Evolutionary conservation across 495 filamentous ascomycete species (phyloP), one percentile per base, ranked within the genome.

Genomic region (Aspergillus bridgeri): DNA sequence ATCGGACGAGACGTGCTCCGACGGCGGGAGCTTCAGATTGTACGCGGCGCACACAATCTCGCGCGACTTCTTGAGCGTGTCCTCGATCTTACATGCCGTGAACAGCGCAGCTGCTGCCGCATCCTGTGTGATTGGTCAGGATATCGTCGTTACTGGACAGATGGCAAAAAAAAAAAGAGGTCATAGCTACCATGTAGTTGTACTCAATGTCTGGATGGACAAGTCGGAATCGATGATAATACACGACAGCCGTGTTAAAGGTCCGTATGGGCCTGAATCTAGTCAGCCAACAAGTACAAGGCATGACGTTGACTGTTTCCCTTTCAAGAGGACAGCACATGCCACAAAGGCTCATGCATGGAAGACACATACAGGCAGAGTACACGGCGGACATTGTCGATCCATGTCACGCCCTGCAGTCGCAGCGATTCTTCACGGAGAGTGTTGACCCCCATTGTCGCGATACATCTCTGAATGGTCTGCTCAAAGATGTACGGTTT

Each of bases 11-110:
- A 92, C 80, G 56, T 86, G 84, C 58, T 97, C 92, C 19, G 84
- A 77, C 9, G 86, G 78, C 8, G 86, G 57, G 24, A 83, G 73
- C 66, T 89, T 91, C 19, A 96, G 71, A 61, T 97, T 98, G 75
- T 92, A 89, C 4, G 89, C 87, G 6, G 92, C 92, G 58, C 90
- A 94, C 5, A 97, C 77, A 56, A 98, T 94, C 53, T 98, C 94
- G 50, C 84, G 84, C 18, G 91, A 96, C 75, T 98, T 98, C 75
- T 98, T 98, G 48, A 98, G 79, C 2, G 94, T 98, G 68, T 98
- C 94, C 66, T 98, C 94, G 46, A 93, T 91, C 72, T 98, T 98
- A 81, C 93, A 97, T 38, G 92, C 92, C 18, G 89, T 87, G 64
- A 98, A 93, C 27, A 98, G 78, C 25, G 90, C 85, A 13, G 94